phyloP scores from a whole-genome alignment of 2,329 filamentous ascomycete species.

The Elsinoe ampelina region DNA sequence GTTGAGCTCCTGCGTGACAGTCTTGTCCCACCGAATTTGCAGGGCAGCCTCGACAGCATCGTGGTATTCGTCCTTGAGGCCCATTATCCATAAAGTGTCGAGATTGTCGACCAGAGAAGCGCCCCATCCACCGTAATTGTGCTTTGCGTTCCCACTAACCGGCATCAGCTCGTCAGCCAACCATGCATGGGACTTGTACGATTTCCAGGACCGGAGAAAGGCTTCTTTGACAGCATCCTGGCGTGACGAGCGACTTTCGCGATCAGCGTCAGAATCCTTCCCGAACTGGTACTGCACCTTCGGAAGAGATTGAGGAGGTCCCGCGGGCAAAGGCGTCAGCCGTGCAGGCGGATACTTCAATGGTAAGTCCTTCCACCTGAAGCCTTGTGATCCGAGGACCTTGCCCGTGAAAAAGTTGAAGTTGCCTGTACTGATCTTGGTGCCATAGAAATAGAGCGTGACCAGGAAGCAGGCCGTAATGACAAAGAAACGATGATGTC shows the following conservation, averaged over 20 bases:
- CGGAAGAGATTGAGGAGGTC: conserved; percentile 30
- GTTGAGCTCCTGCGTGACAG: conserved; percentile 33
- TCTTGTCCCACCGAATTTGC: conserved; percentile 34
- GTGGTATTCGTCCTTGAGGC: conserved; percentile 38
- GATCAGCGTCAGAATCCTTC: conserved; percentile 26
- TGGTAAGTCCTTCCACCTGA: conserved; percentile 31
- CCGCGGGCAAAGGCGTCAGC: conserved; percentile 31
- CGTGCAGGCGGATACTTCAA: conserved; percentile 32
- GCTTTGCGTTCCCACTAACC: conserved; percentile 31
- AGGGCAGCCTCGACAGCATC: conserved; percentile 36
- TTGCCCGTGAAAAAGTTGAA: conserved; percentile 13
- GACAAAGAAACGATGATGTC: conserved; percentile 15
- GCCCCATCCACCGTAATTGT: conserved; percentile 41
- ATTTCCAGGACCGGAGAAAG: conserved; percentile 37
- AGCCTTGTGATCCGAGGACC: neutral
- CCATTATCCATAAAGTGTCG: conserved; percentile 41
- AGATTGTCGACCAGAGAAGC: conserved; percentile 38
- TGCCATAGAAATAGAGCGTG: conserved; percentile 13
- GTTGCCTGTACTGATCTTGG: conserved; percentile 11
- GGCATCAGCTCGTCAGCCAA: conserved; percentile 41
- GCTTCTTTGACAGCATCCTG: conserved; percentile 33
- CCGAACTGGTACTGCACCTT: conserved; percentile 35
- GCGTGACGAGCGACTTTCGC: conserved; percentile 26
- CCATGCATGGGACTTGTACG: conserved; percentile 39
- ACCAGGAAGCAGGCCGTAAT: conserved; percentile 11